Evolutionary conservation across 192 early-diverging fungal species (phyloP).

Genomic region (Coemansia sp.): DNA sequence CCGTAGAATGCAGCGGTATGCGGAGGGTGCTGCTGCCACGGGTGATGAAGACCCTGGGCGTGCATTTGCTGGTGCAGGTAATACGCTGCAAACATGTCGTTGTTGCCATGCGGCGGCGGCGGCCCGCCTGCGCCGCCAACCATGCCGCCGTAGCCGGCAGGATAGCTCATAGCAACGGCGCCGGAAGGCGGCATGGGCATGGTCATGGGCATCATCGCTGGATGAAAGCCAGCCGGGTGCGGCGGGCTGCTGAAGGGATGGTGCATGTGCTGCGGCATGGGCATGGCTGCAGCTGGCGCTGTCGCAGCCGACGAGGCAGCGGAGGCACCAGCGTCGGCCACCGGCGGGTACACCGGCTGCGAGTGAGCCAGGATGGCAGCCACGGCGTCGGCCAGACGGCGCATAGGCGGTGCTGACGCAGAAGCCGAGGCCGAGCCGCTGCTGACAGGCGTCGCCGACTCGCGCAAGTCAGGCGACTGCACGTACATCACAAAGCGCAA

Average conservation of each 20-base stretch:
- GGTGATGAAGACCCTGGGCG: background rate
- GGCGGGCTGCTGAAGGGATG: background rate
- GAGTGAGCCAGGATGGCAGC: conserved; percentile 20
- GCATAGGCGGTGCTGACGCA: conserved; percentile 2
- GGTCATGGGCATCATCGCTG: conserved; percentile 5
- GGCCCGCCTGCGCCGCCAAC: conserved; percentile 11
- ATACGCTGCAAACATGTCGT: conserved; percentile 7
- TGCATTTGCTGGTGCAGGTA: conserved; percentile 22
- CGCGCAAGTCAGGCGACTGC: background rate
- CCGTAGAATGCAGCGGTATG: too few relatives aligned
- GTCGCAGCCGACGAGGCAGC: background rate
- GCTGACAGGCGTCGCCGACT: background rate
- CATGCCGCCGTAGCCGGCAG: conserved; percentile 46
- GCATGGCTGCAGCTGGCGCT: conserved; percentile 9
- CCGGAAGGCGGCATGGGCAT: background rate
- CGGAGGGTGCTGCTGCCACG: background rate
- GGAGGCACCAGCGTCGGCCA: background rate
- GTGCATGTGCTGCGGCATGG: conserved; percentile 11
- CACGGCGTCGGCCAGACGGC: conserved; percentile 30
- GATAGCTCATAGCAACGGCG: conserved; percentile 39
- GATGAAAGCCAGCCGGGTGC: conserved; percentile 21
- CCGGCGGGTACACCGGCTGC: conserved; percentile 30
- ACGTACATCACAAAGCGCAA: conserved; percentile 16
- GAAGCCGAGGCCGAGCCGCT: background rate
- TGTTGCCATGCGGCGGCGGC: conserved; percentile 4